phyloP scores from a whole-genome alignment of 2,329 filamentous ascomycete genomes.

The Aspergillus sp. region DNA sequence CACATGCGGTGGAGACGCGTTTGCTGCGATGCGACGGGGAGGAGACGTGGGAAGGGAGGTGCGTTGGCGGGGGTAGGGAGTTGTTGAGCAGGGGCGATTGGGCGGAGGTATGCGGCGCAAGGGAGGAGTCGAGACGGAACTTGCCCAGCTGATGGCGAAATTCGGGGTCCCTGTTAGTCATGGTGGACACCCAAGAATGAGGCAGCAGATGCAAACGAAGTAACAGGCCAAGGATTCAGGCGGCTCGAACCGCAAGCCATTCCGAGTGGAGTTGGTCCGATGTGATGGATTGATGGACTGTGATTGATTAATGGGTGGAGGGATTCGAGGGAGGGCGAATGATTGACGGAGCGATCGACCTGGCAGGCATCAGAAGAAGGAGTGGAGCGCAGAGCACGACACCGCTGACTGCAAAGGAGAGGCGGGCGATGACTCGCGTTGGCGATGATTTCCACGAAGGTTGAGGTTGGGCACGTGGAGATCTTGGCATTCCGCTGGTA shows the following conservation, averaged over 20 bases:
- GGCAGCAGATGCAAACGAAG: slow-evolving; percentile 6
- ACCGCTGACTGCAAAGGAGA: too few species aligned
- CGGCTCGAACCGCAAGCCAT: slow-evolving; percentile 35
- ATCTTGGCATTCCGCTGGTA: too few species aligned
- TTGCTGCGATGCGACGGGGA: slow-evolving; percentile 26
- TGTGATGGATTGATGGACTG: neutral
- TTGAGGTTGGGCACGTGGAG: too few species aligned
- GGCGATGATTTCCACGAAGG: too few species aligned
- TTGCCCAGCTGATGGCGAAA: slow-evolving; percentile 25
- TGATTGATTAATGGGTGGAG: neutral
- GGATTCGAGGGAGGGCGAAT: neutral
- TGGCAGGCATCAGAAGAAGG: neutral
- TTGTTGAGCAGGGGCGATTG: slow-evolving; percentile 1
- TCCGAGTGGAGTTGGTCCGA: slow-evolving; percentile 9
- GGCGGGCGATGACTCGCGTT: too few species aligned
- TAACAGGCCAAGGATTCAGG: slow-evolving; percentile 15
- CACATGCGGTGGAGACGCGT: slow-evolving; percentile 41
- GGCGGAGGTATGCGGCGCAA: neutral
- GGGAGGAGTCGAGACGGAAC: slow-evolving; percentile 20
- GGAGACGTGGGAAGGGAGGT: slow-evolving; percentile 13
- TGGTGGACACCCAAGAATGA: slow-evolving; percentile 8
- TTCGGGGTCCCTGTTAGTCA: slow-evolving; percentile 23
- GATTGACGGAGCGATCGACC: neutral
- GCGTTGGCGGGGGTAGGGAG: slow-evolving; percentile 6
- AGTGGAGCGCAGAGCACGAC: neutral